Evolutionary conservation across 73 alveolate species (phyloP).

Genomic region (Paramecium primaurelia): DNA sequence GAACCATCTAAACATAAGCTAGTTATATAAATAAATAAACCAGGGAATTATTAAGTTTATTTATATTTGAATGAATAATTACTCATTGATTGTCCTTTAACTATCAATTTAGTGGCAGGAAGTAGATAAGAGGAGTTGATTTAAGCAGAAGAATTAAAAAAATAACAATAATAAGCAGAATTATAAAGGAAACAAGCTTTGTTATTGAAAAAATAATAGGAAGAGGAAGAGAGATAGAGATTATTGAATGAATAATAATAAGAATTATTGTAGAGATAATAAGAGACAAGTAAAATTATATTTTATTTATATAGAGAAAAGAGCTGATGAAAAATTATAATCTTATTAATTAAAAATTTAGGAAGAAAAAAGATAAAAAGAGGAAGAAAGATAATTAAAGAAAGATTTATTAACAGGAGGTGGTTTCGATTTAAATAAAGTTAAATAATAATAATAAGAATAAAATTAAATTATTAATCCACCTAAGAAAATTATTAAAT

Average conservation of each 20-base stretch:
- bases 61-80: background rate
- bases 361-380: background rate
- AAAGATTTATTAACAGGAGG: slow-evolving; percentile 22
- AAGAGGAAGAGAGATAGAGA: background rate
- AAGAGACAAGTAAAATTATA: background rate
- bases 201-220: background rate
- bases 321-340: slow-evolving; percentile 23
- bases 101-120: background rate
- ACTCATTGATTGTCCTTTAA: background rate
- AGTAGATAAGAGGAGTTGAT: background rate
- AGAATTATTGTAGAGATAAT: background rate
- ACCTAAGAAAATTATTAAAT: background rate
- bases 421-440: slow-evolving; percentile 8
- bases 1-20: background rate
- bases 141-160: background rate
- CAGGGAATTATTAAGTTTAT: background rate
- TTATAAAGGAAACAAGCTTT: background rate
- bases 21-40: background rate
- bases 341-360: background rate
- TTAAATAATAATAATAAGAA: background rate
- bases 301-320: background rate
- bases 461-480: background rate
- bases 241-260: background rate
- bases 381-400: slow-evolving; percentile 19
- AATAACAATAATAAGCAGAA: background rate